Evolutionary conservation across 78 protist genomes (phyloP), one percentile per base, ranked within the genome.

Genomic region (Monosiga brevicollis): DNA sequence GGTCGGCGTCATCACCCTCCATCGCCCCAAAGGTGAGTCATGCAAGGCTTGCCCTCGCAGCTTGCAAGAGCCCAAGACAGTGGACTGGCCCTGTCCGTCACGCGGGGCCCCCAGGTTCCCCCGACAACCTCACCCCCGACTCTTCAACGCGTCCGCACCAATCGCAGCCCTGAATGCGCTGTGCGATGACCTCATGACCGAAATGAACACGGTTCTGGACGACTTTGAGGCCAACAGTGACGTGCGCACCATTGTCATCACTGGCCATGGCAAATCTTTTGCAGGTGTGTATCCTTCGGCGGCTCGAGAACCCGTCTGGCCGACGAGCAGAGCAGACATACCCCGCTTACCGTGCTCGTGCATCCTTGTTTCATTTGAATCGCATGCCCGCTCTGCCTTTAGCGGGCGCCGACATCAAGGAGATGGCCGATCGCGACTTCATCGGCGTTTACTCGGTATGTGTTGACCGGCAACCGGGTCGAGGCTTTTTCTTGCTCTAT

Each of bases 321-420:
- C 9, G 9, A n/a, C 37, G n/a, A 71, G 74, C 2, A n/a, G 29
- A 71, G 20, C 37, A 41, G 15, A 2, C 40, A 1, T 29, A 9
- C 1, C 54, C 1, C 73, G 23, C 35, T 3, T 23, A 6, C 42
- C 34, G 3, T 54, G 37, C 0, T 73, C 2, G 2, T 20, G 37
- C 0, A 23, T 79, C 38, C 22, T n/a, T 79, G 37, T 2, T 41
- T 76, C 23, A 35, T 38, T 40, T 40, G 32, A 35, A 79, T 79
- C 35, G 25, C 41, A 1, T 42, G 1, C 2, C 41, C 81, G 25
- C 35, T 42, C 43, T 38, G 72, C 10, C 37, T 1, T 32, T 71
- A 83, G 99, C 99, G 0, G 99, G 99, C 36, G 99, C 99, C 1
- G 99, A 96, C 85, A 96, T 96, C 89, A 94, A 94, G 85, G 95